Conservation (phyloP, 2,329 filamentous ascomycete species). For the Aspergillus clavatus region DNA sequence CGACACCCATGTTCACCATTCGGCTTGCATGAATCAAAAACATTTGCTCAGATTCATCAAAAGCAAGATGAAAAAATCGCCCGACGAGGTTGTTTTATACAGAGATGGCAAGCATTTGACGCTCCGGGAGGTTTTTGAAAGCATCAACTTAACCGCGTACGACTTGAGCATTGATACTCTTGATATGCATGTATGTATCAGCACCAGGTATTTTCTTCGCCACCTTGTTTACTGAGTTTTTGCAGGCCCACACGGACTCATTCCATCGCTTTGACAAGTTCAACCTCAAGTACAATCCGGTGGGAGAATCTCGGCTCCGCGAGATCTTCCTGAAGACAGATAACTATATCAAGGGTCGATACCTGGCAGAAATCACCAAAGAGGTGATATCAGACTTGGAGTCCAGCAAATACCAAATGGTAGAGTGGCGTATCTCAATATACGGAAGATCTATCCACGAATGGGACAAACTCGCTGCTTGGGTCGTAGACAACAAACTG, state of each 20-base stretch:
- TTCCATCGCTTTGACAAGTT: conserved; percentile 99
- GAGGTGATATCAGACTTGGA: conserved; percentile 96
- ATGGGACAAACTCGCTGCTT: conserved; percentile 95
- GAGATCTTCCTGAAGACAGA: conserved; percentile 99
- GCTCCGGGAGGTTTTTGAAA: conserved; percentile 88
- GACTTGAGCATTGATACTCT: conserved; percentile 97
- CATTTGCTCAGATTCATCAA: conserved; percentile 98
- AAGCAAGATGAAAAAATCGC: conserved; percentile 98
- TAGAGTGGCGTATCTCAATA: conserved; percentile 97
- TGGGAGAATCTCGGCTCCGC: conserved; percentile 88
- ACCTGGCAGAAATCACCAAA: conserved; percentile 94
- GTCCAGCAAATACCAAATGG: conserved; percentile 99
- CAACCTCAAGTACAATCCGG: conserved; percentile 97
- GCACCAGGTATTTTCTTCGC: background rate
- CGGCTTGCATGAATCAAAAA: conserved; percentile 99
- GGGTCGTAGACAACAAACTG: conserved; percentile 97
- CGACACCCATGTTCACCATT: conserved; percentile 98
- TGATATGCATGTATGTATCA: conserved; percentile 82
- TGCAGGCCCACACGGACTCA: conserved; percentile 84
- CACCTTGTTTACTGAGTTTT: conserved; percentile 10
- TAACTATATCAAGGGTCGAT: conserved; percentile 93
- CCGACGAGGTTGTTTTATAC: conserved; percentile 87
- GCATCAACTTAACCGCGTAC: conserved; percentile 94
- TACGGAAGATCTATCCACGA: conserved; percentile 89
- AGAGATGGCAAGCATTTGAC: conserved; percentile 91